These are phyloP conservation scores for Backusella mclennaniae DNA, from an alignment of 192 early-diverging fungal species.

Conservation along the genomic window DNA sequence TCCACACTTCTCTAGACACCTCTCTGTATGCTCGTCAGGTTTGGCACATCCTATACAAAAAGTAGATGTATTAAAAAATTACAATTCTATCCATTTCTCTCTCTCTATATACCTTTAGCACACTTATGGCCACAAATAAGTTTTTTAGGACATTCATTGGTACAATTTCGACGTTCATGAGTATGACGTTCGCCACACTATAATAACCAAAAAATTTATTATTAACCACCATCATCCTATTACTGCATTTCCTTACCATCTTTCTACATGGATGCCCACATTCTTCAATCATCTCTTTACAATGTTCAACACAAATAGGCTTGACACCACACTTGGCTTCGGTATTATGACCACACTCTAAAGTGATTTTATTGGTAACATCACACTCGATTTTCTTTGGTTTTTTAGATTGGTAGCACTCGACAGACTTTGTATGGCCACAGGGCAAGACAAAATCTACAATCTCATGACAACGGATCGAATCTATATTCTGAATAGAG, in stretches of 20 bases:
- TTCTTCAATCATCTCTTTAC: background rate
- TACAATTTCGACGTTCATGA: slow-evolving; percentile 25
- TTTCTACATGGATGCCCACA: slow-evolving; percentile 24
- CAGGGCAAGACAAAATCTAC: slow-evolving; percentile 2
- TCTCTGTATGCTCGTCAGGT: slow-evolving; percentile 29
- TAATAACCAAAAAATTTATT: background rate
- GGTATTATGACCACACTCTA: background rate
- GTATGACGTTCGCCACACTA: slow-evolving; percentile 28
- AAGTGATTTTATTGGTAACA: background rate
- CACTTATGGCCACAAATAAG: slow-evolving; percentile 38
- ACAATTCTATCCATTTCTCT: background rate
- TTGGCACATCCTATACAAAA: slow-evolving; percentile 25
- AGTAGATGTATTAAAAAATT: background rate
- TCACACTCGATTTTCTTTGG: background rate
- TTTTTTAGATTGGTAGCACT: background rate
- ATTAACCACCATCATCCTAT: background rate
- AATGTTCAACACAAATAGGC: slow-evolving; percentile 7
- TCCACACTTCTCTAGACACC: slow-evolving; percentile 25
- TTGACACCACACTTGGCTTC: background rate
- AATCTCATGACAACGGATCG: background rate
- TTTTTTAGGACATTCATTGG: slow-evolving; percentile 22
- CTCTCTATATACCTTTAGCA: slow-evolving; percentile 15
- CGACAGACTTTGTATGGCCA: slow-evolving; percentile 14
- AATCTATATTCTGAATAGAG: background rate
- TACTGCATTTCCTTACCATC: background rate